These are phyloP conservation scores for Entomortierella lignicola DNA, from an alignment of 192 early-diverging fungal genomes.

Conservation along the genomic window DNA sequence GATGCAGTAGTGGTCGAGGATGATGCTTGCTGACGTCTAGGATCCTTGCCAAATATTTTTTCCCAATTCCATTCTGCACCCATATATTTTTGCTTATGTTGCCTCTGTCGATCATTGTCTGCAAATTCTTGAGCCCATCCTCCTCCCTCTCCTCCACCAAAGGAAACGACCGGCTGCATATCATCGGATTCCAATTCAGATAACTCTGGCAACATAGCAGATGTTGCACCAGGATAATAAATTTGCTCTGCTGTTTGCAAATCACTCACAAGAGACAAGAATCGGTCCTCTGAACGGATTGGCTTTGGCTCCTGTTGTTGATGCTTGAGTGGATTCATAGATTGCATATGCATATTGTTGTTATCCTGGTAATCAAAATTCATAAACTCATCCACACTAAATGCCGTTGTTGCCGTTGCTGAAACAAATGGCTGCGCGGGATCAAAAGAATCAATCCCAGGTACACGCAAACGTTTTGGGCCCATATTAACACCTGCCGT, in stretches of 20 bases:
- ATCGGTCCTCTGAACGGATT: slow-evolving; percentile 25
- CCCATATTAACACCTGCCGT: not conserved
- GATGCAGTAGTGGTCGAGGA: too few species aligned
- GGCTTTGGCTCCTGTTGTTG: slow-evolving; percentile 3
- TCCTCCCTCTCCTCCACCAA: too few species aligned
- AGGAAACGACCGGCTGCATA: not conserved
- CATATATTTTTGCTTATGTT: not conserved
- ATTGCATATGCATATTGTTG: not conserved
- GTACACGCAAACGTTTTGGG: slow-evolving; percentile 14
- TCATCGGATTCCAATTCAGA: not conserved
- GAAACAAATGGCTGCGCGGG: too few species aligned
- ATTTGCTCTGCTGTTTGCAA: slow-evolving; percentile 41
- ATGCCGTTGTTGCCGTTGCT: not conserved
- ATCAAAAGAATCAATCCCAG: slow-evolving; percentile 19
- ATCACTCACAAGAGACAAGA: slow-evolving; percentile 35
- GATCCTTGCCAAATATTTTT: slow-evolving; percentile 44
- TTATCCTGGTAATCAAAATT: slow-evolving; percentile 1
- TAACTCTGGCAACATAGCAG: slow-evolving; percentile 5
- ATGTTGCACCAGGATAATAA: slow-evolving; percentile 39
- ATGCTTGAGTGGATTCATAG: not conserved
- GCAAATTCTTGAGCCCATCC: slow-evolving; percentile 33
- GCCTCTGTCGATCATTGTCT: not conserved
- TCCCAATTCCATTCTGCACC: slow-evolving; percentile 54
- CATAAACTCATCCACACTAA: slow-evolving; percentile 27
- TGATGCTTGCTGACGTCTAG: slow-evolving; percentile 16